phyloP scores from a whole-genome alignment of 768 basidiomycete genomes.

The Mycena rosella region DNA sequence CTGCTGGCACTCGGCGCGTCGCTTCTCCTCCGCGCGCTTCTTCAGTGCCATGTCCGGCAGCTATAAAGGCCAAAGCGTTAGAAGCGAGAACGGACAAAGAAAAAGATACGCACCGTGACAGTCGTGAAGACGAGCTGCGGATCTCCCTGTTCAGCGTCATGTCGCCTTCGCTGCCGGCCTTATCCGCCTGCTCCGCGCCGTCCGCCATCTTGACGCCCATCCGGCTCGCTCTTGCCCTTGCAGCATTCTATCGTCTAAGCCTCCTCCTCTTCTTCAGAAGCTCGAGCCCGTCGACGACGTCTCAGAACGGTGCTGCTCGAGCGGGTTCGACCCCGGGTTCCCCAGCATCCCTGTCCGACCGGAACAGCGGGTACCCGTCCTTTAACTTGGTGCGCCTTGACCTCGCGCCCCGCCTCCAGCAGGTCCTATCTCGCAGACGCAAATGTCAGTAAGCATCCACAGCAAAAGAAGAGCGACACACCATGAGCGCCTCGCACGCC shows the following conservation, averaged over 20 bases:
- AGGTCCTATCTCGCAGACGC: constrained; percentile 69
- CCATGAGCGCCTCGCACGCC: constrained; percentile 88
- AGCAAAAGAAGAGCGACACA: neutral
- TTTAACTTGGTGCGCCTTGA: constrained; percentile 95
- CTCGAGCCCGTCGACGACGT: constrained; percentile 86
- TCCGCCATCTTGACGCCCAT: constrained; percentile 49
- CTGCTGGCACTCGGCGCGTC: constrained; percentile 85
- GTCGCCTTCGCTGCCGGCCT: constrained; percentile 61
- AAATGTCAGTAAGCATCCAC: neutral
- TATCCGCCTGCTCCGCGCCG: constrained; percentile 48
- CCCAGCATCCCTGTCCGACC: constrained; percentile 87
- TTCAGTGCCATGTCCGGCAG: constrained; percentile 77
- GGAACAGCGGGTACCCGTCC: constrained; percentile 82
- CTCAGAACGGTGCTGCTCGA: constrained; percentile 99
- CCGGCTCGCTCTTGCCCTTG: constrained; percentile 47
- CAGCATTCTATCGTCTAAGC: constrained; percentile 66
- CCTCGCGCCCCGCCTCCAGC: constrained; percentile 73
- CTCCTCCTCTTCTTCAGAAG: constrained; percentile 84
- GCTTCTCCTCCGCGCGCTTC: constrained; percentile 87
- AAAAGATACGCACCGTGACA: constrained; percentile 62
- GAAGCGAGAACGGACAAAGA: neutral
- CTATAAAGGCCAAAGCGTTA: constrained; percentile 54
- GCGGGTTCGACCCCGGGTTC: constrained; percentile 92
- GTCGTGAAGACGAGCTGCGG: constrained; percentile 70
- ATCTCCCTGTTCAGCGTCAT: constrained; percentile 65